Conservation (phyloP, 2,329 filamentous ascomycete genomes). For the Colletotrichum lentis region DNA sequence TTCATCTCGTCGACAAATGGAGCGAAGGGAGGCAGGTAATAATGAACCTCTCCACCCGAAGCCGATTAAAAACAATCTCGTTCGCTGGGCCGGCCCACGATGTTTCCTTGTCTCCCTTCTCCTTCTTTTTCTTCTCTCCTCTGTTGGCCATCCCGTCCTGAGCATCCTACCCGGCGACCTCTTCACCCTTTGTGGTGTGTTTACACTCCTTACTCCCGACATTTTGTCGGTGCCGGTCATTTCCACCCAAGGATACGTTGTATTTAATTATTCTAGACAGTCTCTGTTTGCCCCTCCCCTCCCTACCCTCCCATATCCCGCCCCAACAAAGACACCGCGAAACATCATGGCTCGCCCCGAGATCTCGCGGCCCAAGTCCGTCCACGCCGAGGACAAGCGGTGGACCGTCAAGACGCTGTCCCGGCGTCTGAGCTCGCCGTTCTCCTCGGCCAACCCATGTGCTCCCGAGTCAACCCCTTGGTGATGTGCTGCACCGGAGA, state of each 20-base stretch:
- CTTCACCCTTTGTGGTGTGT: constrained; percentile 2
- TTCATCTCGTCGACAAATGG: background rate
- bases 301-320: too few species aligned
- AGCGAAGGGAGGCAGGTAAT: background rate
- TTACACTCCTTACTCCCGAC: constrained; percentile 1
- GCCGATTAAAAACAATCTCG: constrained; percentile 3
- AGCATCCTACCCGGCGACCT: background rate
- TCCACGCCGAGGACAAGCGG: constrained; percentile 11
- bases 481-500: background rate
- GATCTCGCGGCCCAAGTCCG: constrained; percentile 7
- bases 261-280: constrained; percentile 1
- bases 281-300: background rate
- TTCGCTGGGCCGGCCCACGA: background rate
- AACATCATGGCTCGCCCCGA: constrained; percentile 5
- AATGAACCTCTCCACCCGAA: too few species aligned
- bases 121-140: background rate
- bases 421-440: background rate
- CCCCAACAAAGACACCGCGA: background rate
- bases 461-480: background rate
- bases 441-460: constrained; percentile 14
- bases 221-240: constrained; percentile 12
- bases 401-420: background rate
- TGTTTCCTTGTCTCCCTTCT: background rate
- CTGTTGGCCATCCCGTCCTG: background rate
- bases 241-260: constrained; percentile 4